A percentile compares a stretch with the other conserved stretches of the same genome.
Evolutionary conservation across 495 filamentous ascomycete genomes (phyloP).

Genomic region (Penicillium fimorum): DNA sequence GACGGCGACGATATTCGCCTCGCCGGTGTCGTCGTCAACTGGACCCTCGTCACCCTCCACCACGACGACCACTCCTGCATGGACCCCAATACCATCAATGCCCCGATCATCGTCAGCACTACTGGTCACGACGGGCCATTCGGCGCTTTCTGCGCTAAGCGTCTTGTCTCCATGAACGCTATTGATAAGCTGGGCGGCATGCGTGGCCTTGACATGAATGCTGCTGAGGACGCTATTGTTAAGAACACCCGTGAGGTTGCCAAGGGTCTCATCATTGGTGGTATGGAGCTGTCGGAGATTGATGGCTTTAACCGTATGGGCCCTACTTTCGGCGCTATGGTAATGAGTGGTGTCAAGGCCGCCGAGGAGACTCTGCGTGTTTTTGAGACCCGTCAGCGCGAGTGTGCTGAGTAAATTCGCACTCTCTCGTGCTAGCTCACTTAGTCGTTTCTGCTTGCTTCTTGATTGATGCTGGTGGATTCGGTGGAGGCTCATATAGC

Average conservation of each 20-base stretch:
- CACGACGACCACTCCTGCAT: slow-evolving; percentile 92
- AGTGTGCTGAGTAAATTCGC: slow-evolving; percentile 49
- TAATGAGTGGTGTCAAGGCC: slow-evolving; percentile 78
- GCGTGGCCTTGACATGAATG: slow-evolving; percentile 88
- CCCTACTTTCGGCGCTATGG: slow-evolving; percentile 81
- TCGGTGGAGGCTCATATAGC: neutral
- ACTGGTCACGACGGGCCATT: slow-evolving; percentile 91
- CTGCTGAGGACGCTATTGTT: slow-evolving; percentile 86
- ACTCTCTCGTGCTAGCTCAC: neutral
- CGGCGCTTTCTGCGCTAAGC: slow-evolving; percentile 84
- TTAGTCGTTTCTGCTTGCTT: slow-evolving; percentile 3
- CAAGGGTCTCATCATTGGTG: slow-evolving; percentile 84
- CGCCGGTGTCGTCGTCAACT: slow-evolving; percentile 90
- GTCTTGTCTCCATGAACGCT: slow-evolving; percentile 76
- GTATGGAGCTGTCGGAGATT: slow-evolving; percentile 89
- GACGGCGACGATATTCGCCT: slow-evolving; percentile 55
- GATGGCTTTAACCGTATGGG: slow-evolving; percentile 88
- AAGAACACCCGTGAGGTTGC: slow-evolving; percentile 84
- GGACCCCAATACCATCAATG: slow-evolving; percentile 95
- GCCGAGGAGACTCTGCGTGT: slow-evolving; percentile 79
- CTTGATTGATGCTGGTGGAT: slow-evolving; percentile 10
- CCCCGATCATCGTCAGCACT: slow-evolving; percentile 78
- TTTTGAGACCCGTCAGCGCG: slow-evolving; percentile 70
- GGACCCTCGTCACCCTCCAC: slow-evolving; percentile 87
- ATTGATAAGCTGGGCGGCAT: slow-evolving; percentile 84